phyloP scores from a whole-genome alignment of 139 green algal species.

The Limnomonas spitsbergensis region DNA sequence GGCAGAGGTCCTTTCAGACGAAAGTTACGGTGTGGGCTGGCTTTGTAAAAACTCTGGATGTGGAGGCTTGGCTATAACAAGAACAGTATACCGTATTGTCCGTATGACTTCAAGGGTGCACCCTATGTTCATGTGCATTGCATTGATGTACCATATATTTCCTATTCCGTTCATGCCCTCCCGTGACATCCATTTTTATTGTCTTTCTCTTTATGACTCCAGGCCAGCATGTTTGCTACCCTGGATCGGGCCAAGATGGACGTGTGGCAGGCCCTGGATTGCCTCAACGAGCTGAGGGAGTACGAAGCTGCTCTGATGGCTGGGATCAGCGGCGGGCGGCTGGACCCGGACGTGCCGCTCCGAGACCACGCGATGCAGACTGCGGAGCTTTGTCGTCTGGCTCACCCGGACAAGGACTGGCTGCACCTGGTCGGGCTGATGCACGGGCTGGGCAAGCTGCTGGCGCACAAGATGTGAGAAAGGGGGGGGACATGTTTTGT shows the following conservation, averaged over 20 bases:
- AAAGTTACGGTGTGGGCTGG: too few relatives aligned
- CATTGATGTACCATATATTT: too few relatives aligned
- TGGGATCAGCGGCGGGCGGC: neutral
- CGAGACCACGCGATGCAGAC: slow-evolving; percentile 74
- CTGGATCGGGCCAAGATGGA: slow-evolving; percentile 60
- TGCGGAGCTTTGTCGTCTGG: slow-evolving; percentile 69
- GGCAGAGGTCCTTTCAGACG: too few relatives aligned
- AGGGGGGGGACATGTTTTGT: neutral
- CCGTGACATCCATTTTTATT: too few relatives aligned
- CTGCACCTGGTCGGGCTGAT: slow-evolving; percentile 58
- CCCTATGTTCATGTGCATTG: too few relatives aligned
- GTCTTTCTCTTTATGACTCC: too few relatives aligned
- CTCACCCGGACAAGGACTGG: slow-evolving; percentile 75
- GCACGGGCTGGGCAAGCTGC: slow-evolving; percentile 21
- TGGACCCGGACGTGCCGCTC: slow-evolving; percentile 63
- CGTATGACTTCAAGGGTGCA: too few relatives aligned
- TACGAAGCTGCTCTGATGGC: slow-evolving; percentile 66
- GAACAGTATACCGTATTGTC: too few relatives aligned
- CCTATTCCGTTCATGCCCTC: too few relatives aligned
- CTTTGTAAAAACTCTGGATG: too few relatives aligned
- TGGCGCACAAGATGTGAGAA: slow-evolving; percentile 59
- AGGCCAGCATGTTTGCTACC: slow-evolving; percentile 33
- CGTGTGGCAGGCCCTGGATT: slow-evolving; percentile 72
- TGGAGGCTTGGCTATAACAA: too few relatives aligned
- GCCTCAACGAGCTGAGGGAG: slow-evolving; percentile 64